These are phyloP conservation scores for Talaromyces sp. DNA, from an alignment of 2,329 filamentous ascomycete species.

Conservation along the genomic window DNA sequence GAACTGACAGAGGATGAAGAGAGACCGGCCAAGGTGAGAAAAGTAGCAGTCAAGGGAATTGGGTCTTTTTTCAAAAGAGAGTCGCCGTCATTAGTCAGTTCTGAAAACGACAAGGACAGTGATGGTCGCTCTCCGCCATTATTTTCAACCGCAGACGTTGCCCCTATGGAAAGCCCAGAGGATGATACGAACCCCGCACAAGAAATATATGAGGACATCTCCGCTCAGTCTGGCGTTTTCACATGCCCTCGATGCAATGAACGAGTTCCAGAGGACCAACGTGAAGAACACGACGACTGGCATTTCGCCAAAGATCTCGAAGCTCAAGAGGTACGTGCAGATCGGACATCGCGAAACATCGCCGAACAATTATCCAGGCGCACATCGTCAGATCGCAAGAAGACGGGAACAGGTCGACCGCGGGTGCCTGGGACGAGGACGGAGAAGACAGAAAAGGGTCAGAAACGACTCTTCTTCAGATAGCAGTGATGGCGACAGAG, in stretches of 20 bases:
- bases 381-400: constrained; percentile 21
- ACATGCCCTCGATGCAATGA: constrained; percentile 66
- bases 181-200: background rate
- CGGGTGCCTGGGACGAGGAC: constrained; percentile 23
- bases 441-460: constrained; percentile 37
- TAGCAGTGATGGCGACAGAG: constrained; percentile 13
- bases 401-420: constrained; percentile 24
- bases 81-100: background rate
- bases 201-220: background rate
- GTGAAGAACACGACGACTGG: constrained; percentile 83
- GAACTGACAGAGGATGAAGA: constrained; percentile 19
- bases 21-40: constrained; percentile 43
- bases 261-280: constrained; percentile 56
- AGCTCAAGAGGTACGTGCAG: constrained; percentile 54
- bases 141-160: background rate
- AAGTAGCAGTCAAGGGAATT: constrained; percentile 52
- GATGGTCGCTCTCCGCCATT: background rate
- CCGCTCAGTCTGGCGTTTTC: constrained; percentile 26
- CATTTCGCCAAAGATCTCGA: constrained; percentile 89
- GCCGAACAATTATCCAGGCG: constrained; percentile 19
- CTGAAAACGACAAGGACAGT: background rate
- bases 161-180: too few relatives aligned
- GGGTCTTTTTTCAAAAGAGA: constrained; percentile 56
- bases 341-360: constrained; percentile 12
- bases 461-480: constrained; percentile 36